Evolutionary conservation across 805 yeast species (phyloP).

Genomic region (Priceomyces castillae): DNA sequence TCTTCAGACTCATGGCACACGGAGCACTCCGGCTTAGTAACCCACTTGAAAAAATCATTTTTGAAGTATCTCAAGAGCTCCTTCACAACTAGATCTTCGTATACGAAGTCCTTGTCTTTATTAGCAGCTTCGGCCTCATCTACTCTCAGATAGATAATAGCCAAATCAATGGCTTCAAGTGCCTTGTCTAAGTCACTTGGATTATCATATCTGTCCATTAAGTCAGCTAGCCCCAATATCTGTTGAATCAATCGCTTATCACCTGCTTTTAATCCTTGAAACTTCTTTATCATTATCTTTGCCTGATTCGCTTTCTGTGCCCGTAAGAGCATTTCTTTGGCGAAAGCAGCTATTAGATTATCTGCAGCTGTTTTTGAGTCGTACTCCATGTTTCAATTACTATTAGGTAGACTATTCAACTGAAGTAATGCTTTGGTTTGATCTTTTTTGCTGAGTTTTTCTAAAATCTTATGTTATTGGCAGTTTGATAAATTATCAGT

Average conservation of each 20-base stretch:
- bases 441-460: too few species aligned
- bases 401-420: too few species aligned
- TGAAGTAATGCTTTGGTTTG: too few species aligned
- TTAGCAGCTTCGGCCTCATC: slow-evolving; percentile 39
- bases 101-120: slow-evolving; percentile 35
- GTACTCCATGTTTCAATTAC: too few species aligned
- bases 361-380: slow-evolving; percentile 9
- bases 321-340: slow-evolving; percentile 7
- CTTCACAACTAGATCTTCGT: slow-evolving; percentile 36
- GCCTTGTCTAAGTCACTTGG: slow-evolving; percentile 45
- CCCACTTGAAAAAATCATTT: slow-evolving; percentile 79
- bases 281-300: slow-evolving; percentile 2
- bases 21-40: slow-evolving; percentile 63
- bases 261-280: neutral
- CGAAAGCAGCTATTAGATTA: slow-evolving; percentile 7
- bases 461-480: too few species aligned
- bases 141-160: slow-evolving; percentile 41
- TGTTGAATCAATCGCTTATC: slow-evolving; percentile 6
- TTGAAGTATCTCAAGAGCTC: slow-evolving; percentile 52
- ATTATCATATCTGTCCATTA: slow-evolving; percentile 12
- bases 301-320: slow-evolving; percentile 1
- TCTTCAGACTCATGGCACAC: slow-evolving; percentile 43
- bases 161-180: slow-evolving; percentile 61
- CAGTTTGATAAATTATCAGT: too few species aligned
- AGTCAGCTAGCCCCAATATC: slow-evolving; percentile 1